These are phyloP conservation scores for Microsporum audouinii DNA, from an alignment of 2,329 filamentous ascomycete species.

Conservation along the genomic window DNA sequence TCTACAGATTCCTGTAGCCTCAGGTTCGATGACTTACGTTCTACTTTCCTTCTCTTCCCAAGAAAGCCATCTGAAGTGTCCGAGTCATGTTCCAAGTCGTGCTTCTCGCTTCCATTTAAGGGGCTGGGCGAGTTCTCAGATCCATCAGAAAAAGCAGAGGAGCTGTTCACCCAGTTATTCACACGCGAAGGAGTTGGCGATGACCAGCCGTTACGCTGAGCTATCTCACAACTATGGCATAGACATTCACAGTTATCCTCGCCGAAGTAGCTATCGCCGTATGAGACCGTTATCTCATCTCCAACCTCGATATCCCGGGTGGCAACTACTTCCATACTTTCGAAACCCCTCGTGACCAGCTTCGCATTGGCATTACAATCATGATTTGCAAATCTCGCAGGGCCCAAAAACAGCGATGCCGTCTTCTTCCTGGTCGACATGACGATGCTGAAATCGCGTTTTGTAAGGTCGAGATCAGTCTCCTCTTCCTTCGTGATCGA, in stretches of 20 bases:
- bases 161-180: background rate
- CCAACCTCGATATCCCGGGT: constrained; percentile 69
- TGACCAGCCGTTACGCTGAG: constrained; percentile 71
- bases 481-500: constrained; percentile 89
- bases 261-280: constrained; percentile 93
- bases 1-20: background rate
- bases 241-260: constrained; percentile 90
- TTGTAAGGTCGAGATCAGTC: constrained; percentile 61
- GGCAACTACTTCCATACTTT: constrained; percentile 85
- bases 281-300: constrained; percentile 93
- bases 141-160: background rate
- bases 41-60: constrained; percentile 1
- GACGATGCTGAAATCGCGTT: constrained; percentile 94
- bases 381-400: constrained; percentile 92
- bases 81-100: background rate
- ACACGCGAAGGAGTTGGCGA: constrained; percentile 16
- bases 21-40: background rate
- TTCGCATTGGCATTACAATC: constrained; percentile 89
- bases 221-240: constrained; percentile 72
- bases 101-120: background rate
- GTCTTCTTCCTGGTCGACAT: constrained; percentile 86
- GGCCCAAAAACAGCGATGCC: constrained; percentile 84
- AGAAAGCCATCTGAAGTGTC: background rate
- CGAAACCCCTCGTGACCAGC: constrained; percentile 68
- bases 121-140: background rate